These are phyloP conservation scores for Phytophthora parvispora DNA, from an alignment of 352 stramenopile species.

Conservation along the genomic window DNA sequence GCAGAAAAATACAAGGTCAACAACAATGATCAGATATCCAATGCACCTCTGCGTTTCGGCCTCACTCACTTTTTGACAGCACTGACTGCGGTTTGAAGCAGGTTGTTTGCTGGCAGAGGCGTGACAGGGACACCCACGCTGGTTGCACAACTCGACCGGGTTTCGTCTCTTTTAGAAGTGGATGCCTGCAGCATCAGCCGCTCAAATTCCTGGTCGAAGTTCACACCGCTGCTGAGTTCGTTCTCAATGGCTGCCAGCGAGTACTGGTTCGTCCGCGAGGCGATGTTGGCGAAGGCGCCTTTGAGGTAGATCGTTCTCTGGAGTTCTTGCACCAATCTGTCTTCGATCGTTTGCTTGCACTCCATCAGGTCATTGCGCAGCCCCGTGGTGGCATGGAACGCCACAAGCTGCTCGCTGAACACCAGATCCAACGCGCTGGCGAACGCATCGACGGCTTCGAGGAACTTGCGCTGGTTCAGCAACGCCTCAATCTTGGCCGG, in stretches of 20 bases:
- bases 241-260: constrained; percentile 74
- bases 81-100: constrained; percentile 61
- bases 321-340: constrained; percentile 79
- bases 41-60: not conserved
- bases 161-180: constrained; percentile 7
- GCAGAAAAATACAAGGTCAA: constrained; percentile 14
- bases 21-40: not conserved
- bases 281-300: constrained; percentile 67
- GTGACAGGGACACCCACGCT: not conserved
- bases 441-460: constrained; percentile 79
- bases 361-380: constrained; percentile 86
- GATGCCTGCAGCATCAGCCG: constrained; percentile 51
- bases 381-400: constrained; percentile 81
- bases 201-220: constrained; percentile 74
- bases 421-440: constrained; percentile 80
- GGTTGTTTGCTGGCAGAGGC: constrained; percentile 38
- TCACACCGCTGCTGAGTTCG: constrained; percentile 71
- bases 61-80: constrained; percentile 71
- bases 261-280: constrained; percentile 72
- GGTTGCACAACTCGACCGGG: not conserved
- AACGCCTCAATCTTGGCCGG: constrained; percentile 70
- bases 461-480: constrained; percentile 65
- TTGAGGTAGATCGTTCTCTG: constrained; percentile 83
- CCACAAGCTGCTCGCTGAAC: constrained; percentile 82
- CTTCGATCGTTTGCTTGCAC: constrained; percentile 88